Conservation (phyloP, 164 flowering plant species). For the Macadamia tetraphylla region DNA sequence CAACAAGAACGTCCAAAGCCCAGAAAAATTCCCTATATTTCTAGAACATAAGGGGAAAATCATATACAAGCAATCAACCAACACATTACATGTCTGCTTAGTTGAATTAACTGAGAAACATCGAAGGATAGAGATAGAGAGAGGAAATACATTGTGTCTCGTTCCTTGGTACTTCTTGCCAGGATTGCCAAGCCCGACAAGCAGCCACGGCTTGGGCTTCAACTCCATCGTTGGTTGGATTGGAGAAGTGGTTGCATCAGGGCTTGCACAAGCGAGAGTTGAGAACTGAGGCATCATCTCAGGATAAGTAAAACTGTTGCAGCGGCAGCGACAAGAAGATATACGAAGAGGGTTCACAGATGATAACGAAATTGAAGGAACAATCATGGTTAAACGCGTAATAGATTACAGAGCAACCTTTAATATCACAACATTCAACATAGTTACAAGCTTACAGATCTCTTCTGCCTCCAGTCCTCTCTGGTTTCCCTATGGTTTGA, state of each 20-base stretch:
- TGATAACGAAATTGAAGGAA: neutral
- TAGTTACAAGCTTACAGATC: too few species aligned
- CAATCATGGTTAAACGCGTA: neutral
- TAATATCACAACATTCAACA: too few species aligned
- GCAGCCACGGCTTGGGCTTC: conserved; percentile 58
- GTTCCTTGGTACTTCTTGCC: conserved; percentile 69
- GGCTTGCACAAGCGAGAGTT: neutral
- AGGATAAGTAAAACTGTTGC: neutral
- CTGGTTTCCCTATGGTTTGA: too few species aligned
- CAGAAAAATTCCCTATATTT: too few species aligned
- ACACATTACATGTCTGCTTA: too few species aligned
- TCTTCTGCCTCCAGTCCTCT: too few species aligned
- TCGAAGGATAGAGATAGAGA: neutral
- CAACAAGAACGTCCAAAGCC: too few species aligned
- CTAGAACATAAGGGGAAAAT: too few species aligned
- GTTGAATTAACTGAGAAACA: neutral
- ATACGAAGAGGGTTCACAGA: conserved; percentile 3
- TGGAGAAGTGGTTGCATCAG: neutral
- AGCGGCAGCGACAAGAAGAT: neutral
- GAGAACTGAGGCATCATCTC: neutral
- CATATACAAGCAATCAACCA: too few species aligned
- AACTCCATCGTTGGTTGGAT: conserved; percentile 6
- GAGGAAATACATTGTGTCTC: conserved; percentile 61
- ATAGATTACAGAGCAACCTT: too few species aligned
- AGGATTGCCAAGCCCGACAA: conserved; percentile 90